Percentiles rank a stretch among this genome's conserved stretches.
These are phyloP conservation scores for Zymoseptoria ardabiliae DNA, from an alignment of 2,329 filamentous ascomycete species.

Conservation along the genomic window DNA sequence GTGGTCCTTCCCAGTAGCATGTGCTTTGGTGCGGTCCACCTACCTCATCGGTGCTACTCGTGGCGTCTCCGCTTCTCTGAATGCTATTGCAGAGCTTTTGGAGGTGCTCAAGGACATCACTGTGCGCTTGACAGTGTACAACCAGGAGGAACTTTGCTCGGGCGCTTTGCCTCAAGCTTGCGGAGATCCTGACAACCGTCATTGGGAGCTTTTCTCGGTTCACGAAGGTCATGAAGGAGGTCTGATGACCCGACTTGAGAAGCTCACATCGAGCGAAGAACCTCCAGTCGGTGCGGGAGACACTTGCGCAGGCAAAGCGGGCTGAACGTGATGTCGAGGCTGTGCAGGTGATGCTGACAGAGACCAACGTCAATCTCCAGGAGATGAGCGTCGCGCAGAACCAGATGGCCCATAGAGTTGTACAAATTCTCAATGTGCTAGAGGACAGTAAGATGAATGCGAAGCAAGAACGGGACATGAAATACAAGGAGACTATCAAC, in stretches of 20 bases:
- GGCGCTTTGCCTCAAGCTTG: slow-evolving; percentile 35
- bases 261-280: slow-evolving; percentile 38
- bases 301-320: slow-evolving; percentile 18
- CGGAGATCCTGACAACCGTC: slow-evolving; percentile 37
- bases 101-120: slow-evolving; percentile 32
- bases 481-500: slow-evolving; percentile 33
- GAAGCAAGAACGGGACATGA: slow-evolving; percentile 10
- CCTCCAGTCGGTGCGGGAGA: slow-evolving; percentile 40
- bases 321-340: slow-evolving; percentile 10
- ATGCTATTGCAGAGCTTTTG: slow-evolving; percentile 42
- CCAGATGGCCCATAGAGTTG: slow-evolving; percentile 1
- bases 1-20: slow-evolving; percentile 37
- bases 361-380: background rate
- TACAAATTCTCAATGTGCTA: slow-evolving; percentile 3
- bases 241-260: slow-evolving; percentile 36
- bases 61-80: slow-evolving; percentile 40
- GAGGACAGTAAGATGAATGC: slow-evolving; percentile 5
- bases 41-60: slow-evolving; percentile 41
- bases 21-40: slow-evolving; percentile 38
- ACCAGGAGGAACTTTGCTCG: slow-evolving; percentile 34
- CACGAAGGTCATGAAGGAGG: slow-evolving; percentile 36
- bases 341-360: slow-evolving; percentile 5
- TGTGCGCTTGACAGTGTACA: slow-evolving; percentile 36
- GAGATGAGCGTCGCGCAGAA: background rate
- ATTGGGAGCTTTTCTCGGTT: slow-evolving; percentile 43